Percentiles rank a stretch among this genome's conserved stretches.
Conservation (phyloP, 495 filamentous ascomycete genomes). For the Aspergillus wentii region DNA sequence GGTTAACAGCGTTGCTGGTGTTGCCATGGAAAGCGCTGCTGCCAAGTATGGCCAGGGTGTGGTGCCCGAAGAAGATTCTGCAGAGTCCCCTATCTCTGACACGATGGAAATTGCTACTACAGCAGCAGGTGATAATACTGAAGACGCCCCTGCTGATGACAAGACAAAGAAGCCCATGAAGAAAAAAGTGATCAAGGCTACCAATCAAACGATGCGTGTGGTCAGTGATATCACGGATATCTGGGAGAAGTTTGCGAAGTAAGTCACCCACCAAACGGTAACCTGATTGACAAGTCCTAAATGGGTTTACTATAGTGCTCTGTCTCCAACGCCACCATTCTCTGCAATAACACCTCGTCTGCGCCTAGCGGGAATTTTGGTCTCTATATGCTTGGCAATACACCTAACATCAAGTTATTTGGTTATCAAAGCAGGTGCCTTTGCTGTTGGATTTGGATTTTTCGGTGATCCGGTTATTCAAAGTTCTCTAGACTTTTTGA, state of each 20-base stretch:
- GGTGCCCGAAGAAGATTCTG: conserved; percentile 32
- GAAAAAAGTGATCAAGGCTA: conserved; percentile 69
- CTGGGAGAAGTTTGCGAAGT: conserved; percentile 80
- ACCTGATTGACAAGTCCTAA: conserved; percentile 6
- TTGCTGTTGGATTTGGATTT: conserved; percentile 66
- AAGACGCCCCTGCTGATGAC: conserved; percentile 45
- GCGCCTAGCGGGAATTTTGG: conserved; percentile 56
- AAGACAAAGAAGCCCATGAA: conserved; percentile 84
- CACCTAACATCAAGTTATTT: conserved; percentile 66
- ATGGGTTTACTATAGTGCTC: conserved; percentile 40
- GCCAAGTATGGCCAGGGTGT: conserved; percentile 62
- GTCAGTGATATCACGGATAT: conserved; percentile 69
- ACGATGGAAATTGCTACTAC: conserved; percentile 50
- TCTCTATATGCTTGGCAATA: conserved; percentile 50
- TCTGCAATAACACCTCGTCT: conserved; percentile 56
- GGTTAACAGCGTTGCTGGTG: conserved; percentile 66
- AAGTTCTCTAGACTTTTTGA: conserved; percentile 54
- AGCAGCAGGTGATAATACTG: conserved; percentile 56
- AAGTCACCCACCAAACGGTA: conserved; percentile 15
- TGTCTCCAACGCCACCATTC: conserved; percentile 77
- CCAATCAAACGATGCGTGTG: conserved; percentile 71
- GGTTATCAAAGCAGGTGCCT: conserved; percentile 64
- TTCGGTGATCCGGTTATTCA: conserved; percentile 74
- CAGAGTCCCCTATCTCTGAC: conserved; percentile 52
- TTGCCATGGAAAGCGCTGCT: conserved; percentile 68